Base-by-base conservation (phyloP, 2,329 filamentous ascomycete species). In the Ceratocystis cacaofunesta region DNA sequence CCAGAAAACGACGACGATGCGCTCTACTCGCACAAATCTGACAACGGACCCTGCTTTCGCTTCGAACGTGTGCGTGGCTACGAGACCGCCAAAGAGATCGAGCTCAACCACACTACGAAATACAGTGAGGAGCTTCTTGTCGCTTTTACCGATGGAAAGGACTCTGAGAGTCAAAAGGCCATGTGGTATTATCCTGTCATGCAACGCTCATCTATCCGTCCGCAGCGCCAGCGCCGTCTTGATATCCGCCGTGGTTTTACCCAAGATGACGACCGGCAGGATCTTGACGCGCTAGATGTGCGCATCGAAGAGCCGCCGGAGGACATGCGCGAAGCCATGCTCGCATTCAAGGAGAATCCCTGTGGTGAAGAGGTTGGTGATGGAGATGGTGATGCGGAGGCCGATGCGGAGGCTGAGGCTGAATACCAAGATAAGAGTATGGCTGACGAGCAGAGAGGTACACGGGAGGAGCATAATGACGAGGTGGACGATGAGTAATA, bases 171-270 rank as follows among this genome's bases (percentile, higher is more conserved):
- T 8, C 55, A 58, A 36, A 83, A 82, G 72, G 85, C 79, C 5
- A 82, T 80, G 12, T 87, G 85, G 73, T 88, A 87, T 74, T 88
- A 87, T 70, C 85, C 85, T 3, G 79, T 88, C 68, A 82, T 87
- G 75, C 84, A 87, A 73, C 81, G 83, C 64, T 82, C 79, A 60
- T 78, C 79, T 25, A 82, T 88, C 70, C 78, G 83, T 57, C 83
- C 83, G 36, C 84, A 85, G 73, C 80, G 85, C 66, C 81, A 79
- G 68, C 85, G 83, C 77, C 84, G 84, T 71, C 85, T 86, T 69
- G 79, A 82, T 58, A 80, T 81, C 60, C 81, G 76, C 41, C 76
- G 76, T 57, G 79, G 78, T 66, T 72, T 78, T 32, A 70, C 70
- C 44, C 73, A 77, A 44, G 76, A 80, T 64, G 77, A 80, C 66